These are phyloP conservation scores for Penicillium decumbens DNA, from an alignment of 2,329 filamentous ascomycete species.

Conservation along the genomic window DNA sequence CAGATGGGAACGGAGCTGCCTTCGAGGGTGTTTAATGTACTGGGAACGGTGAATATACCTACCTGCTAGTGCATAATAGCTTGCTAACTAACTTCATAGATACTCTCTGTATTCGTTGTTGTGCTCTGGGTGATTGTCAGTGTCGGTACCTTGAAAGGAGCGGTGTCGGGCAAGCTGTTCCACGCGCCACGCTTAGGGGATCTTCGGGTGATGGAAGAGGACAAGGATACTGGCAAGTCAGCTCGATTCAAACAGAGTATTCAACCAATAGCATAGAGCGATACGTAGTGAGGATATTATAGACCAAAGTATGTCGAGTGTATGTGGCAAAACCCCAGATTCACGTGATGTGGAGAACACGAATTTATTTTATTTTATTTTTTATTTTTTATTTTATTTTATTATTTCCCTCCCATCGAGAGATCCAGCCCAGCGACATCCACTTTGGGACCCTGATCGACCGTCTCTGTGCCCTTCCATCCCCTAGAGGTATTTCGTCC, in stretches of 20 bases:
- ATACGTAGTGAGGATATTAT: background rate
- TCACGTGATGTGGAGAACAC: conserved; percentile 25
- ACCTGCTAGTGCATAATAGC: too few relatives aligned
- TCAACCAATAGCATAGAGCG: background rate
- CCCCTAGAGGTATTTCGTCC: conserved; percentile 1
- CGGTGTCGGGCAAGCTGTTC: conserved; percentile 49
- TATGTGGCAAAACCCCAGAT: conserved; percentile 3
- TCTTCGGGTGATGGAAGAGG: conserved; percentile 20
- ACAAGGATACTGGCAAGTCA: conserved; percentile 14
- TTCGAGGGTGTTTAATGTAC: conserved; percentile 52
- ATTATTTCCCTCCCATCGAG: conserved; percentile 18
- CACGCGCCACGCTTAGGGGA: conserved; percentile 52
- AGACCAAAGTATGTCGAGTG: background rate
- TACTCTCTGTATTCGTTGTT: conserved; percentile 50
- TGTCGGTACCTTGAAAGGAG: conserved; percentile 47
- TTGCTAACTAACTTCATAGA: conserved; percentile 22
- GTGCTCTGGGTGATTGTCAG: conserved; percentile 55
- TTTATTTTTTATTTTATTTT: conserved; percentile 20
- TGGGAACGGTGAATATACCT: conserved; percentile 46
- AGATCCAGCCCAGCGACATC: conserved; percentile 24
- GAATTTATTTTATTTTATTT: conserved; percentile 17
- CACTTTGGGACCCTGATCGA: conserved; percentile 21
- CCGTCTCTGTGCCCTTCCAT: conserved; percentile 9
- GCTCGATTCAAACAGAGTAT: conserved; percentile 7
- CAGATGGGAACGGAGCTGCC: conserved; percentile 49